Percentiles rank a stretch among this genome's conserved stretches.
Evolutionary conservation across 2,329 filamentous ascomycete genomes (phyloP).

Genomic region (Paradendryphiella salina): DNA sequence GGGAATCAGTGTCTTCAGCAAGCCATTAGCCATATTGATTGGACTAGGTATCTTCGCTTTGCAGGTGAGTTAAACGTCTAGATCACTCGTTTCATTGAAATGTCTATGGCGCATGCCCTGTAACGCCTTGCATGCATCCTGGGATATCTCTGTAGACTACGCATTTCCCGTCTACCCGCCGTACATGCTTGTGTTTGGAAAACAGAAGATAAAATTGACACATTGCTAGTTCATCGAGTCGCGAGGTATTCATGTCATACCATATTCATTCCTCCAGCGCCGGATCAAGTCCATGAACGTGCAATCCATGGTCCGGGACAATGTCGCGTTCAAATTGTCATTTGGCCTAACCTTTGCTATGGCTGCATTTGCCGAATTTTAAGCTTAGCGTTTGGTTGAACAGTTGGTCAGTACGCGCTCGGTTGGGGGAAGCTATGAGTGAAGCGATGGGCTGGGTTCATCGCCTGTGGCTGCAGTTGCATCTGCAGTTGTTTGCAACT

Average conservation of each 20-base stretch:
- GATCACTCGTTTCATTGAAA: not conserved
- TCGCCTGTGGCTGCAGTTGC: constrained; percentile 39
- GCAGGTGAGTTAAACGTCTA: constrained; percentile 56
- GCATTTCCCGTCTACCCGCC: constrained; percentile 14
- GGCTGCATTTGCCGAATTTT: constrained; percentile 66
- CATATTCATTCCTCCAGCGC: constrained; percentile 54
- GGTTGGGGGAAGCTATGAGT: constrained; percentile 13
- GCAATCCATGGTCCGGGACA: constrained; percentile 57
- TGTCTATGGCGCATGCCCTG: not conserved
- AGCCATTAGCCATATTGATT: constrained; percentile 67
- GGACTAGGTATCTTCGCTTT: constrained; percentile 66
- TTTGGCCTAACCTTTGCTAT: constrained; percentile 75
- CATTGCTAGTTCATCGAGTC: constrained; percentile 53
- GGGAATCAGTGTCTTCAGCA: constrained; percentile 70
- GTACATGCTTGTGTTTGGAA: constrained; percentile 8
- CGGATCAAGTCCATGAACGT: constrained; percentile 57
- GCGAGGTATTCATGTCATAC: constrained; percentile 56
- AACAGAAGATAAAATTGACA: constrained; percentile 23
- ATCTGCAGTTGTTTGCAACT: constrained; percentile 45
- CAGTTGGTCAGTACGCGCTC: constrained; percentile 7
- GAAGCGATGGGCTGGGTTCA: constrained; percentile 36
- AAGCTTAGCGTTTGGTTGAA: not conserved
- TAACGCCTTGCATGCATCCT: not conserved
- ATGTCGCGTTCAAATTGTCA: constrained; percentile 67
- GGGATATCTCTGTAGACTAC: constrained; percentile 13